Evolutionary conservation across 2,329 filamentous ascomycete species (phyloP).

Genomic region (Claviceps maximensis): DNA sequence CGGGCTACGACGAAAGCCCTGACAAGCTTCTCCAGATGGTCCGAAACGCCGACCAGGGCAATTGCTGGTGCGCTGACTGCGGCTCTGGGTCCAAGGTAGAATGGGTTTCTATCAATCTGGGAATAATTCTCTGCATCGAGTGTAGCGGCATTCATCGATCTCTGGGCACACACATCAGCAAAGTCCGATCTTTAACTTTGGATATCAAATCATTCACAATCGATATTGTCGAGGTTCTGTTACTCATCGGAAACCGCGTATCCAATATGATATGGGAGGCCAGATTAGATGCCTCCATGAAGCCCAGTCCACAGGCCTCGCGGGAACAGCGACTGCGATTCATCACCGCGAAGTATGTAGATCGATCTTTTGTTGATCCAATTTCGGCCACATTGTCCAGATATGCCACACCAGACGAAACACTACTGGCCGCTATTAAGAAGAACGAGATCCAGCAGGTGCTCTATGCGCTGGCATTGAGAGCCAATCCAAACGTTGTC

Average conservation of each 20-base stretch:
- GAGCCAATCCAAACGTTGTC: constrained; percentile 72
- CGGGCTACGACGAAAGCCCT: constrained; percentile 66
- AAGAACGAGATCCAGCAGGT: constrained; percentile 91
- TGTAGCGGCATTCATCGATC: constrained; percentile 96
- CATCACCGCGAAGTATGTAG: constrained; percentile 89
- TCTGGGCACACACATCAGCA: constrained; percentile 93
- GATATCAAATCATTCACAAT: constrained; percentile 94
- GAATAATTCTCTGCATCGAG: constrained; percentile 92
- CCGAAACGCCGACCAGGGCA: constrained; percentile 81
- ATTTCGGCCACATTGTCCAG: constrained; percentile 63
- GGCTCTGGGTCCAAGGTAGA: constrained; percentile 85
- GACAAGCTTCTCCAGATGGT: constrained; percentile 78
- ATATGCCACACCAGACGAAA: constrained; percentile 72
- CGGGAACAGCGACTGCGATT: constrained; percentile 87
- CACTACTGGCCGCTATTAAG: constrained; percentile 83
- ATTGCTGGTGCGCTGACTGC: constrained; percentile 89
- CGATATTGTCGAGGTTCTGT: constrained; percentile 87
- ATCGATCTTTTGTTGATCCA: constrained; percentile 67
- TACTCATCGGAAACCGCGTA: constrained; percentile 84
- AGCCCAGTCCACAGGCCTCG: constrained; percentile 64
- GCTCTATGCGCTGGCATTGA: constrained; percentile 75
- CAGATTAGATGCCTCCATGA: constrained; percentile 57
- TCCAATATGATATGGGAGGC: constrained; percentile 98
- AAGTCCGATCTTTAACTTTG: constrained; percentile 85
- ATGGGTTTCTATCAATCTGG: constrained; percentile 97